Evolutionary conservation across 305 asterid species (phyloP).

Genomic region (Rubia tinctorum): DNA sequence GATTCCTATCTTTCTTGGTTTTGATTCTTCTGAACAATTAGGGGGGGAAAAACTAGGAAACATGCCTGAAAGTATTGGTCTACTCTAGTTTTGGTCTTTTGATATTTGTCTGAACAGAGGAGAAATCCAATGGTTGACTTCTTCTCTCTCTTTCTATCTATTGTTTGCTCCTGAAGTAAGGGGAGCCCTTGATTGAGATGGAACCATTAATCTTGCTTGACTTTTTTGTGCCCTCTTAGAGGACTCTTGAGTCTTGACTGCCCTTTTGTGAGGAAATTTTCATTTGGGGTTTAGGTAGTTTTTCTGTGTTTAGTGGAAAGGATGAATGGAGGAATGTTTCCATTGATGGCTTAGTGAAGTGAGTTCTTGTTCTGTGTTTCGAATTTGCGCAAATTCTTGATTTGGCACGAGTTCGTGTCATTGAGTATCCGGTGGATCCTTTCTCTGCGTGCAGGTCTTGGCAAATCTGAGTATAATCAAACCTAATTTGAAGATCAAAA

Average conservation of each 20-base stretch:
- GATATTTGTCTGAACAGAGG: slow-evolving; percentile 8
- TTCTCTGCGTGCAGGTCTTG: neutral
- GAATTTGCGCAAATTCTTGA: slow-evolving; percentile 3
- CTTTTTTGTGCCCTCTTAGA: slow-evolving; percentile 21
- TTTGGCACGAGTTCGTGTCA: neutral
- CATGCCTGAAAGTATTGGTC: neutral
- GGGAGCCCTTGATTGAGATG: slow-evolving; percentile 12
- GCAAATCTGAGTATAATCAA: slow-evolving; percentile 1
- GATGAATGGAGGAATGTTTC: slow-evolving; percentile 21
- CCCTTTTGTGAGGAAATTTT: slow-evolving; percentile 16
- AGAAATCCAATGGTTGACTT: slow-evolving; percentile 14
- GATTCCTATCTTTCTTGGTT: neutral
- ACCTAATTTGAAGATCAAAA: neutral
- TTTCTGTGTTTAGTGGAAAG: slow-evolving; percentile 19
- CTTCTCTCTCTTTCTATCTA: neutral
- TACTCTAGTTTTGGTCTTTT: slow-evolving; percentile 7
- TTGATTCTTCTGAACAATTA: neutral
- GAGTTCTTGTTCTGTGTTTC: neutral
- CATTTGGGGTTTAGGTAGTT: slow-evolving; percentile 9
- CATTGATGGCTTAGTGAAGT: slow-evolving; percentile 4
- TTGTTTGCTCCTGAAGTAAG: slow-evolving; percentile 12
- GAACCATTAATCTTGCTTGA: slow-evolving; percentile 20
- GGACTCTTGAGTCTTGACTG: slow-evolving; percentile 23
- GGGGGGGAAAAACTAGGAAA: slow-evolving; percentile 1
- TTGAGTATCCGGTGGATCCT: neutral